phyloP scores from a whole-genome alignment of 192 early-diverging fungal species.

The Backusella sp. region DNA sequence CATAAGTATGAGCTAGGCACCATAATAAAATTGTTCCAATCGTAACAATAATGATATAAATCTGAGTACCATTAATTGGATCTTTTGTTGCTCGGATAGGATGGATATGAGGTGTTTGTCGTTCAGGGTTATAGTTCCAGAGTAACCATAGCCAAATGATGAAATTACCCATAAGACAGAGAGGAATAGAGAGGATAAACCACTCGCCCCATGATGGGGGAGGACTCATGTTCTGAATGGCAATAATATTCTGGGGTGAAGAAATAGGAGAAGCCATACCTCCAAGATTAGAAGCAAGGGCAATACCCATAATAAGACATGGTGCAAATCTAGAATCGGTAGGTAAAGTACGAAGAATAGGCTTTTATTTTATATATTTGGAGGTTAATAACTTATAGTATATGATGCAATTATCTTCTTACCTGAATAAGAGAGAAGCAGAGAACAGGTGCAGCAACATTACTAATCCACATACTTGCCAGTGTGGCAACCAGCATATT shows the following conservation, averaged over 20 bases:
- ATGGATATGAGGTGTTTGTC: conserved; percentile 53
- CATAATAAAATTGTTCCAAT: conserved; percentile 80
- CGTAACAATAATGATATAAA: conserved; percentile 74
- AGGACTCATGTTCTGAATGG: conserved; percentile 91
- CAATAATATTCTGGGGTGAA: conserved; percentile 95
- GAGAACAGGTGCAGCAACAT: conserved; percentile 96
- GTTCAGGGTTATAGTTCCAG: conserved; percentile 70
- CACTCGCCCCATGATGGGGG: conserved; percentile 87
- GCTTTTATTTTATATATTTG: conserved; percentile 39
- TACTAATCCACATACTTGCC: conserved; percentile 98
- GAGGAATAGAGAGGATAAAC: conserved; percentile 85
- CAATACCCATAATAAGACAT: conserved; percentile 92
- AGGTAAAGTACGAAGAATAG: conserved; percentile 89
- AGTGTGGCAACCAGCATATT: conserved; percentile 96
- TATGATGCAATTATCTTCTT: background rate
- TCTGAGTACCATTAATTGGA: conserved; percentile 58
- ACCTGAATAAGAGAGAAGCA: conserved; percentile 91
- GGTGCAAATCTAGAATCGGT: conserved; percentile 76
- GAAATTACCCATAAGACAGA: conserved; percentile 77
- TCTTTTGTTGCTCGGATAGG: conserved; percentile 57
- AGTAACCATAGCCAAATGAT: conserved; percentile 82
- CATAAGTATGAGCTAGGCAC: conserved; percentile 80
- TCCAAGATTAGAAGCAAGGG: conserved; percentile 92
- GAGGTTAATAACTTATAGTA: background rate
- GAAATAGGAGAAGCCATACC: conserved; percentile 97